These are phyloP conservation scores for Cucurbita argyrosperma DNA, from an alignment of 306 rosid species.

Conservation along the genomic window DNA sequence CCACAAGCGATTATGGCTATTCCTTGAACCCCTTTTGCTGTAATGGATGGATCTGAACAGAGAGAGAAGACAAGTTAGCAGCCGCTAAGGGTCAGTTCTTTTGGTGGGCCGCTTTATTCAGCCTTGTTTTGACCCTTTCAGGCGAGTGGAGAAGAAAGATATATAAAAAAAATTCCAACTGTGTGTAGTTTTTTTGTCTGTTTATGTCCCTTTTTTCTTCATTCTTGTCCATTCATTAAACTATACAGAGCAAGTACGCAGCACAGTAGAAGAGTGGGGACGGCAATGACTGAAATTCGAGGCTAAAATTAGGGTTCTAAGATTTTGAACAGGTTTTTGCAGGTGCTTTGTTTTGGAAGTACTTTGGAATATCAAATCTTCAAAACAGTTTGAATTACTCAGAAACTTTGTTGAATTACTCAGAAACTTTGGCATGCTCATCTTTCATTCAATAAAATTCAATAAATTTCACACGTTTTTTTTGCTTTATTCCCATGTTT, in stretches of 20 bases:
- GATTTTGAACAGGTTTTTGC: neutral
- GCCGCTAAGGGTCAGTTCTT: neutral
- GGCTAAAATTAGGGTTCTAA: neutral
- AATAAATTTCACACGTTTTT: too few species aligned
- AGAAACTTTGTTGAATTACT: neutral
- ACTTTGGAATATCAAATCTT: neutral
- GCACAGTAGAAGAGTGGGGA: neutral
- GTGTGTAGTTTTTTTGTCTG: neutral
- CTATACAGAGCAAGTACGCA: neutral
- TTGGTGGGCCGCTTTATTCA: constrained; percentile 1
- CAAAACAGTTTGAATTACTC: neutral
- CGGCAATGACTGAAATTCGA: neutral
- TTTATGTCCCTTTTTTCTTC: neutral
- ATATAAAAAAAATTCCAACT: neutral
- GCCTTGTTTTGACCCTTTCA: neutral
- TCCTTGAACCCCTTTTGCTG: constrained; percentile 25
- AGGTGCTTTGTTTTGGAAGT: neutral
- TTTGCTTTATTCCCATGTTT: too few species aligned
- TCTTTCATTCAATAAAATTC: too few species aligned
- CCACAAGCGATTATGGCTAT: constrained; percentile 36
- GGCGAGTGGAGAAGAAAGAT: neutral
- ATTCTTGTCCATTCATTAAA: neutral
- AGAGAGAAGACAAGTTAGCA: neutral
- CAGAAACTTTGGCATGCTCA: neutral
- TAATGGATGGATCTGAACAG: constrained; percentile 20